Evolutionary conservation across 441 rosid species (phyloP), one percentile per base, ranked within the genome.

Genomic region (Adansonia gregorii): DNA sequence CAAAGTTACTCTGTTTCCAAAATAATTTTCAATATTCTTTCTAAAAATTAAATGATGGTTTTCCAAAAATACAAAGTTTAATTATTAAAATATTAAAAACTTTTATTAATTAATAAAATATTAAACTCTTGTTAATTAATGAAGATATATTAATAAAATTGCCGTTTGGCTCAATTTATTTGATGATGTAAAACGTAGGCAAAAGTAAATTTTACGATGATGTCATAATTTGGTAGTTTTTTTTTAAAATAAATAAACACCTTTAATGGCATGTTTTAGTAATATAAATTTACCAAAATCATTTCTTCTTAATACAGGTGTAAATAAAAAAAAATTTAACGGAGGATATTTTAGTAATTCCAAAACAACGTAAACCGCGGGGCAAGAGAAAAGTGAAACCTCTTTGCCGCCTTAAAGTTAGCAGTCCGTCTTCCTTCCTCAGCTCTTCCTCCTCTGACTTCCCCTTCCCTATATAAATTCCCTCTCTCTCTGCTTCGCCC

Each of bases 391-490:
- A 56, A 54, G 39, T 31, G 35, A 31, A 31, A 31, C 35, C 46
- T 19, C 48, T 48, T 3, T 24, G 0, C 74, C 74, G 43, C 74
- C 46, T 35, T 6, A 22, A 31, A 31, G 35, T 20, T 24, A 3
- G 14, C 11, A 8, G 1, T 17, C 17, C 35, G 14, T 9, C 56
- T 11, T 64, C 20, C 6, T 14, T 59, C 52, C 41, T 7, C n/a
- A n/a, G 24, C 20, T 24, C 76, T 73, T 20, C 54, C 67, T 8
- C 9, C 14, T 9, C 54, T 67, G 35, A 31, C 35, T 31, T 31
- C 35, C 35, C 35, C 35, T 31, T 31, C 35, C 35, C 35, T 31
- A 31, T 73, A 73, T 73, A 73, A 73, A 59, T 73, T 41, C 67
- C 45, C 43, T 27, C 11, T 19, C 67, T 3, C 35, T 31, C 35